A percentile compares a stretch with the other conserved stretches of the same genome.
phyloP scores from a whole-genome alignment of 208 protist species.

The Entamoeba invadens region DNA sequence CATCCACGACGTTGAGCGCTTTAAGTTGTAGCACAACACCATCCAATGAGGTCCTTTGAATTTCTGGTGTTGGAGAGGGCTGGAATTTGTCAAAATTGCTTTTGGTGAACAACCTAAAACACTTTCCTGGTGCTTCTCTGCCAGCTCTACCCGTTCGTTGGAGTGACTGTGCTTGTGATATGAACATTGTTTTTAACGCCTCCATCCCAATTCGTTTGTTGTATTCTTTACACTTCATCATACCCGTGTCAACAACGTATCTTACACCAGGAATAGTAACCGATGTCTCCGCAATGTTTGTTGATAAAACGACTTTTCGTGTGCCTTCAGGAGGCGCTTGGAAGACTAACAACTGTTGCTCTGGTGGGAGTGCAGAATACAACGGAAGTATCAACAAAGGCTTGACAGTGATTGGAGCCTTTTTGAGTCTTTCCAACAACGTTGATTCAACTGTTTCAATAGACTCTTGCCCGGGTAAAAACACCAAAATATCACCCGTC shows the following conservation, averaged over 20 bases:
- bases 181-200: not conserved
- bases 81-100: constrained; percentile 18
- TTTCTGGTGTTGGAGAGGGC: constrained; percentile 23
- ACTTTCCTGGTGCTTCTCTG: not conserved
- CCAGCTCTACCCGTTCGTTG: constrained; percentile 22
- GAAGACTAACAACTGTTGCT: not conserved
- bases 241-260: constrained; percentile 26
- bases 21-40: not conserved
- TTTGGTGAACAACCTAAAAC: not conserved
- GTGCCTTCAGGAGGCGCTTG: constrained; percentile 4
- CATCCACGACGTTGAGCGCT: not conserved
- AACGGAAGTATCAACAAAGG: not conserved
- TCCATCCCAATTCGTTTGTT: constrained; percentile 6
- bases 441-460: constrained; percentile 68
- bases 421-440: constrained; percentile 17
- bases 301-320: constrained; percentile 28
- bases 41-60: not conserved
- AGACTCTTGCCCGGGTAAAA: constrained; percentile 97
- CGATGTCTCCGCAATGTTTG: constrained; percentile 32
- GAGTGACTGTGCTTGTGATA: constrained; percentile 3
- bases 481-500: constrained; percentile 94
- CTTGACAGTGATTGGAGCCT: not conserved
- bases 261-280: constrained; percentile 25
- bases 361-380: not conserved
- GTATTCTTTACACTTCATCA: constrained; percentile 15